Evolutionary conservation across 352 stramenopile genomes (phyloP), one percentile per base, ranked within the genome.

Genomic region (Halophytophthora polymorphica): DNA sequence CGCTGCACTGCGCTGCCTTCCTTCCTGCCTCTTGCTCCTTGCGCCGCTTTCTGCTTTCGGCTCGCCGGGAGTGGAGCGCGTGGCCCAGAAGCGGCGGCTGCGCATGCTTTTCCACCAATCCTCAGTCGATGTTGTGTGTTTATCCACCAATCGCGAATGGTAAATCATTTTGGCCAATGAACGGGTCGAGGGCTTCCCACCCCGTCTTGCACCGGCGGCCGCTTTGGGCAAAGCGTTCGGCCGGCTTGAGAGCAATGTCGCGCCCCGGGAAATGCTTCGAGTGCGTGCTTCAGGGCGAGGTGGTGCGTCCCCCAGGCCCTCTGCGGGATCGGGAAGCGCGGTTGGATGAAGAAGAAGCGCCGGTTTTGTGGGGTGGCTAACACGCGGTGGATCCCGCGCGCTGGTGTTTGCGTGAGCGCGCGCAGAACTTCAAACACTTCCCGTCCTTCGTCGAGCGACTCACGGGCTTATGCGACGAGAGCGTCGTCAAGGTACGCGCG

Each of bases 351-450:
- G 3, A 14, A 36, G 0, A 15, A 5, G 6, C 31, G 28, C 5
- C 7, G 19, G 14, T 15, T 48, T 6, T 37, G n/a, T 52, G 45
- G 10, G 2, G 33, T 37, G 11, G 33, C 33, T 37, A 37, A 37
- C 15, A 15, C 33, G 33, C 15, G 33, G 33, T 14, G 33, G 33
- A 37, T 14, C 15, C 33, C 15, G 33, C n/a, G n/a, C n/a, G 1
- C 3, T 1, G 21, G 4, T 47, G 12, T 2, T 41, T 44, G 12
- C 22, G 28, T 3, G 45, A 55, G 19, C 41, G 50, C 13, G 2
- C 42, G 8, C 57, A 90, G 80, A 90, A 90, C 50, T 84, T 86
- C 43, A 89, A 91, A 55, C 73, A 88, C 54, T 93, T 86, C 48
- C 78, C 83, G 28, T 78, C 76, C 10, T 91, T 93, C 43, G 76